Evolutionary conservation across 1,284 basidiomycete species (phyloP), one percentile per base, ranked within the genome.

Genomic region (Agroathelia rolfsii): DNA sequence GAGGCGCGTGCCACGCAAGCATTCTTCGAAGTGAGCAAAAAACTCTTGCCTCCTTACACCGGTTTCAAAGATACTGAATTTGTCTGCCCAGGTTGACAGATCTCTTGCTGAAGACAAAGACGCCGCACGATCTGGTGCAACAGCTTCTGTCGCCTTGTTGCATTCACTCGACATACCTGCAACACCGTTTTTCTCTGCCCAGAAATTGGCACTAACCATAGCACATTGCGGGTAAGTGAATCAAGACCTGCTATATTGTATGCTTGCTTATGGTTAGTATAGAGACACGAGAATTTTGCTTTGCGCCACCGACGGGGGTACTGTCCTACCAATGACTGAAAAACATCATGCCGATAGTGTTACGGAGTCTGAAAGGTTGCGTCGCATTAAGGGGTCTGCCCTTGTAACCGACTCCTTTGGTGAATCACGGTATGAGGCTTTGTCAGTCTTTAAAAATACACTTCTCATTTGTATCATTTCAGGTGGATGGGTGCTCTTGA

Each of bases 401-500:
- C 60, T 95, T 17, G 84, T 96, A 28, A 87, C 88, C 4, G 94
- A 98, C 53, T 92, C 87, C 3, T 98, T 92, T 50, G 94, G 95
- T 20, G 94, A 98, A 64, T 77, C 81, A 25, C 66, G 90, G 80
- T 82, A 47, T 42, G 66, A 46, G 9, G 13, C 13, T 25, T 19
- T 26, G 16, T 12, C 17, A n/a, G n/a, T n/a, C 18, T 8, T 15
- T 20, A 16, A 17, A 14, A 16, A n/a, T 28, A 16, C 16, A 28
- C 10, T 26, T n/a, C 36, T 41, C 19, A 41, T 21, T 14, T 34
- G 5, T 16, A 31, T 37, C 14, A n/a, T 39, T 10, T 20, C 36
- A 83, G 85, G 25, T 97, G 92, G 90, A 96, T 96, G 82, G 94
- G 94, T 6, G 87, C 81, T 1, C 64, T 98, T 13, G 88, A 83